Percentiles rank a stretch among this genome's conserved stretches.
These are phyloP conservation scores for Rhodotorula glutinis DNA, from an alignment of 1,284 basidiomycete genomes.

Conservation along the genomic window DNA sequence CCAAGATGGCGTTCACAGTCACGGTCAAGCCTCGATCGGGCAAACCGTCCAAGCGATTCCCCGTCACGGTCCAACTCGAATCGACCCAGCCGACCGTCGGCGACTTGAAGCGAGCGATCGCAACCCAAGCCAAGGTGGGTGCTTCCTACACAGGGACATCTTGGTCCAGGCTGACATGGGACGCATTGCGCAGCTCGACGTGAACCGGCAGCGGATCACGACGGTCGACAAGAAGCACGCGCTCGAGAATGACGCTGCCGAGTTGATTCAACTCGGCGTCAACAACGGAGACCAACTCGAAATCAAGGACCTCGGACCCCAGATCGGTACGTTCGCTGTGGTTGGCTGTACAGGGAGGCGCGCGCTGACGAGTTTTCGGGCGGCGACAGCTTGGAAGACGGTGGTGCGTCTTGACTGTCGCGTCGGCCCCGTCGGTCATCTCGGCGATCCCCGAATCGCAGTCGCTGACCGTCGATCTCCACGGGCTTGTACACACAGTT, in stretches of 20 bases:
- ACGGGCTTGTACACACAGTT: conserved; percentile 50
- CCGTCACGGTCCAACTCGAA: conserved; percentile 21
- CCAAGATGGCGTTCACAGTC: conserved; percentile 11
- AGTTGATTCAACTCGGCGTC: conserved; percentile 60
- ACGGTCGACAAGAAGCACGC: conserved; percentile 61
- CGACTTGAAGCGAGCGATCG: conserved; percentile 51
- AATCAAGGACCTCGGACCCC: conserved; percentile 83
- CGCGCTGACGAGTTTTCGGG: not conserved
- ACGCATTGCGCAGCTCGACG: not conserved
- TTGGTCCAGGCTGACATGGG: not conserved
- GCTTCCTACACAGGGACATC: not conserved
- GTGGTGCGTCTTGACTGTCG: conserved; percentile 52
- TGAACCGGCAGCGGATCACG: conserved; percentile 61
- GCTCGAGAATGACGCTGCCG: conserved; percentile 57
- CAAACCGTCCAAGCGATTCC: conserved; percentile 33
- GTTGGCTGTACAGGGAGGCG: not conserved
- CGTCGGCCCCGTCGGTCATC: not conserved
- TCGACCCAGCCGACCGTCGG: conserved; percentile 43
- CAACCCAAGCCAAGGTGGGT: conserved; percentile 54
- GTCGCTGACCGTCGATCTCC: not conserved
- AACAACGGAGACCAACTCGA: conserved; percentile 60
- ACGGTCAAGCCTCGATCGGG: conserved; percentile 26
- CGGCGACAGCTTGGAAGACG: conserved; percentile 60
- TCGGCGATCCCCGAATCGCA: not conserved
- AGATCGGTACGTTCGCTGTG: conserved; percentile 56